Conservation (phyloP, 352 stramenopile genomes). For the Phytopythium cucurbitacearum region DNA sequence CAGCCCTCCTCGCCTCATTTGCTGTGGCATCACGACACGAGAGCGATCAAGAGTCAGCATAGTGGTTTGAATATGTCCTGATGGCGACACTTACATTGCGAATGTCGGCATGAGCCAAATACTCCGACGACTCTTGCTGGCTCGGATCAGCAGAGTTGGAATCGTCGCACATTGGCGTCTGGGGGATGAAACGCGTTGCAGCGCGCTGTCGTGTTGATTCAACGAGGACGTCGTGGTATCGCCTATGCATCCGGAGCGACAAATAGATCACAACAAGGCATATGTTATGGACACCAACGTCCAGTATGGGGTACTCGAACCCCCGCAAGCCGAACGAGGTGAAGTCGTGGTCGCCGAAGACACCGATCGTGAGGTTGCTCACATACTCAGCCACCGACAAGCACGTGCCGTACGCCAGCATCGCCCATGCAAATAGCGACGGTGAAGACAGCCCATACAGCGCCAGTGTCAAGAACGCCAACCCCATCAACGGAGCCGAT, state of each 20-base stretch:
- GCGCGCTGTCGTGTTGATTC: constrained; percentile 24
- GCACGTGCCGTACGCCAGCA: constrained; percentile 59
- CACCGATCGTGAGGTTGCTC: constrained; percentile 58
- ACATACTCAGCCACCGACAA: constrained; percentile 59
- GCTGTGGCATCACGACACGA: background rate
- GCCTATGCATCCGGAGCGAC: constrained; percentile 73
- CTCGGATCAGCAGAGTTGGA: constrained; percentile 10
- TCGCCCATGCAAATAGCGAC: constrained; percentile 45
- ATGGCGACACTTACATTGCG: constrained; percentile 26
- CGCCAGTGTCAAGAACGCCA: constrained; percentile 63
- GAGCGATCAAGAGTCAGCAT: too few relatives aligned
- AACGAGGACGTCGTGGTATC: constrained; percentile 62
- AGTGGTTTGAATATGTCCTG: too few relatives aligned
- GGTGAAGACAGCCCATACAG: constrained; percentile 56
- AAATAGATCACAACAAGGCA: constrained; percentile 76
- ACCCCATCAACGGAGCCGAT: constrained; percentile 54
- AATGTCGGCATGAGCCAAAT: constrained; percentile 41
- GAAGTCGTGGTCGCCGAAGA: constrained; percentile 38
- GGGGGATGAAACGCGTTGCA: constrained; percentile 9
- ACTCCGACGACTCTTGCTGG: constrained; percentile 25
- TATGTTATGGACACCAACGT: constrained; percentile 71
- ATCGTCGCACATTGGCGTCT: constrained; percentile 5
- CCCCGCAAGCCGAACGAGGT: constrained; percentile 50
- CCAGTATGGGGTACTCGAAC: constrained; percentile 75
- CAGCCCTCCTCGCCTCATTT: constrained; percentile 4